A percentile compares a stretch with the other conserved stretches of the same genome.
phyloP scores from a whole-genome alignment of 2,329 filamentous ascomycete species.

The Colletotrichum incanum region DNA sequence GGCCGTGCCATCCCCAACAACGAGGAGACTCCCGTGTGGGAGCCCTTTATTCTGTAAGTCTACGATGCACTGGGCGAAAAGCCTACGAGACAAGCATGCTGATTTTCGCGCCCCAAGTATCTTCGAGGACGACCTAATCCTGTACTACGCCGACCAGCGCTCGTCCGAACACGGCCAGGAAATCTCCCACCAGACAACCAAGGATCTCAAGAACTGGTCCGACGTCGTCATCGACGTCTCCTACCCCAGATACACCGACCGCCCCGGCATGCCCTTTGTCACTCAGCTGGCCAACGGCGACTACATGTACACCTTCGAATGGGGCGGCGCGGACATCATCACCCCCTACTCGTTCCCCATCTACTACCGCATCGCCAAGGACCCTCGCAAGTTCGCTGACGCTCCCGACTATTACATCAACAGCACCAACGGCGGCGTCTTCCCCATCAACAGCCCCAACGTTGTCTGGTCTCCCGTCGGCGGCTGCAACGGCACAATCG shows the following conservation, averaged over 20 bases:
- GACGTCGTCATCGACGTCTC: constrained; percentile 71
- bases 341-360: constrained; percentile 58
- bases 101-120: constrained; percentile 54
- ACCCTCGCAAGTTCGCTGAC: constrained; percentile 56
- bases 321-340: constrained; percentile 61
- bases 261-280: constrained; percentile 79
- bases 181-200: constrained; percentile 74
- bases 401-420: constrained; percentile 52
- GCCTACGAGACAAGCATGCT: background rate
- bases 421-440: constrained; percentile 50
- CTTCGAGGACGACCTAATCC: constrained; percentile 72
- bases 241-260: constrained; percentile 73
- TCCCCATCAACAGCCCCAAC: constrained; percentile 59
- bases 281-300: constrained; percentile 70
- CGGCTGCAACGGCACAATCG: constrained; percentile 62
- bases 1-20: constrained; percentile 75
- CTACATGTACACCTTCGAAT: constrained; percentile 78
- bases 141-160: constrained; percentile 82
- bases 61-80: rapidly evolving
- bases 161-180: constrained; percentile 78
- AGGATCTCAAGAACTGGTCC: constrained; percentile 73
- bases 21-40: constrained; percentile 79
- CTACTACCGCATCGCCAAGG: constrained; percentile 60
- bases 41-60: constrained; percentile 73
- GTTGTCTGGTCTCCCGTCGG: constrained; percentile 61